These are phyloP conservation scores for Carpinus fangiana DNA, from an alignment of 306 rosid species.

Conservation along the genomic window DNA sequence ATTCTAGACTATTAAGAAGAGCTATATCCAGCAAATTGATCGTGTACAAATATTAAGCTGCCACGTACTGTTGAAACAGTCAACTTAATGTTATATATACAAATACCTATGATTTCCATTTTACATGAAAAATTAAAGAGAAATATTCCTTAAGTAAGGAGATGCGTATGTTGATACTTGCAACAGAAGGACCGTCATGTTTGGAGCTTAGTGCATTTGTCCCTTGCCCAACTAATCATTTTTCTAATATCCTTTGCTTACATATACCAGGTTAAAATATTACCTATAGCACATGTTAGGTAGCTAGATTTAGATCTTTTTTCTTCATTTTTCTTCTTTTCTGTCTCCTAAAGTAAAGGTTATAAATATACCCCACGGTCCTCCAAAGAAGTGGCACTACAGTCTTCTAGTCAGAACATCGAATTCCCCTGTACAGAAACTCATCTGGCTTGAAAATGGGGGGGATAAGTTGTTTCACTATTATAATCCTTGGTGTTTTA, in stretches of 20 bases:
- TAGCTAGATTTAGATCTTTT: constrained; percentile 39
- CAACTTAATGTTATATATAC: too few relatives aligned
- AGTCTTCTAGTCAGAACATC: not conserved
- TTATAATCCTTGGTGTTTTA: constrained; percentile 39
- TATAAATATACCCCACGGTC: constrained; percentile 36
- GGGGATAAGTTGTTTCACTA: constrained; percentile 23
- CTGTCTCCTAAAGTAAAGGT: constrained; percentile 18
- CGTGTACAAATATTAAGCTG: not conserved
- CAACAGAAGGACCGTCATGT: not conserved
- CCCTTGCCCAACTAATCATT: constrained; percentile 34
- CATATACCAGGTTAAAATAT: constrained; percentile 18
- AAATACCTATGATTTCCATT: too few relatives aligned
- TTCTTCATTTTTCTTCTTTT: constrained; percentile 18
- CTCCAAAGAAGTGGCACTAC: constrained; percentile 6
- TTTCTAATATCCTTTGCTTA: not conserved
- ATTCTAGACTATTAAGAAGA: not conserved
- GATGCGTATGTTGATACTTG: not conserved
- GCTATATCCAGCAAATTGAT: constrained; percentile 10
- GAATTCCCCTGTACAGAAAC: not conserved
- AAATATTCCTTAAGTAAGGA: not conserved
- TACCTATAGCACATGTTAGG: constrained; percentile 37
- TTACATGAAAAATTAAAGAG: too few relatives aligned
- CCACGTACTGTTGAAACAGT: constrained; percentile 4
- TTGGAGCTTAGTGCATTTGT: constrained; percentile 17
- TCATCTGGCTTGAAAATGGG: constrained; percentile 41